Base-by-base conservation (phyloP, 2,329 filamentous ascomycete species). In the Aspergillus neoniger region DNA sequence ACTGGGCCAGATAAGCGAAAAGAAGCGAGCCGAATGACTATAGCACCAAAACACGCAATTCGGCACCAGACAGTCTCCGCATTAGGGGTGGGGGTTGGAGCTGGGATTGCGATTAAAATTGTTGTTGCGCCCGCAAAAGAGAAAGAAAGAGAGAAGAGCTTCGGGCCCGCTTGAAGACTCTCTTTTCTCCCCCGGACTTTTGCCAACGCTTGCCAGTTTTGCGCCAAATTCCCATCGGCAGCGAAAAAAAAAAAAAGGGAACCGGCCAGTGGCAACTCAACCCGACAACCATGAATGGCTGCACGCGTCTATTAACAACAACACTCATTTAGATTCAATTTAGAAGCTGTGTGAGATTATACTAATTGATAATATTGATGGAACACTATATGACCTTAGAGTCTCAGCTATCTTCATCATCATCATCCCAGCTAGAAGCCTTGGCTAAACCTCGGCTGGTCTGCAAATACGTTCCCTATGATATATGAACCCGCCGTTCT, bases 11-110 rank as follows among this genome's bases (percentile, higher is more conserved):
- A 66, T 63, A 65, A 65, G 64, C 63, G 60, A 66, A 64, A 68
- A 68, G 63, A 65, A 67, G 64, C 62, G 63, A 70, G 61, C 65
- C 68, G 64, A 69, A 64, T 58, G 60, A 62, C 61, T 69, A 69
- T 67, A 64, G 65, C 67, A 66, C 67, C 65, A 68, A 65, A 65
- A 63, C 61, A 60, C 55, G 57, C 58, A 62, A 63, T 60, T 63
- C 58, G 60, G 59, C 56, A 59, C 55, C 64, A 56, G 59, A 59
- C 41, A 64, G 49, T 48, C 63, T 64, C 69, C 64, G 65, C 68
- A 65, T 65, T 48, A 50, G 55, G 62, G 55, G 39, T 58, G 21
- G 39, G 56, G 44, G 47, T 41, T 28, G 60, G 41, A 36, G 47
- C 38, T 39, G 55, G 48, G 49, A 63, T 62, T 67, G 63, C 64